Evolutionary conservation across 2,329 filamentous ascomycete species (phyloP).

Genomic region (Byssoonygena ceratinophila): DNA sequence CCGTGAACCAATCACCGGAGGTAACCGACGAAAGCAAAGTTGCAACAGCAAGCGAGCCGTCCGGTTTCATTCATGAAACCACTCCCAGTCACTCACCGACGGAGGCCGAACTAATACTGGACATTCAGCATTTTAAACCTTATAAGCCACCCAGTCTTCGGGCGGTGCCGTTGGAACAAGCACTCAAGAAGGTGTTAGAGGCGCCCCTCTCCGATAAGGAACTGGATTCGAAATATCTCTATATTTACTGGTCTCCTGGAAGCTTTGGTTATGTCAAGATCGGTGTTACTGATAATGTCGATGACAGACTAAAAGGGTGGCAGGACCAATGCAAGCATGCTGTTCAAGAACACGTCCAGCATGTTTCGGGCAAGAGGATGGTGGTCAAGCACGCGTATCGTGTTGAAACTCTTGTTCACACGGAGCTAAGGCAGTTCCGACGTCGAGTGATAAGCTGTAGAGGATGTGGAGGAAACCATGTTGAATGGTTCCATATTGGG

Average conservation of each 20-base stretch:
- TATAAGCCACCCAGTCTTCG: background rate
- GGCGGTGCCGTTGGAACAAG: background rate
- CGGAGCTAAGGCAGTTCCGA: background rate
- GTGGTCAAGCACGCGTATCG: slow-evolving; percentile 1
- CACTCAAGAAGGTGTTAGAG: background rate
- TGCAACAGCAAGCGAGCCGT: background rate
- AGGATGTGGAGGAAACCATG: background rate
- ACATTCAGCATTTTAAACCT: background rate
- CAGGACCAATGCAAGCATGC: background rate
- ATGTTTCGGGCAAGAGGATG: background rate
- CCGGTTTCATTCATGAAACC: background rate
- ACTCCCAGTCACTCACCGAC: background rate
- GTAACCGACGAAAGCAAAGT: background rate
- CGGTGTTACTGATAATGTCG: background rate
- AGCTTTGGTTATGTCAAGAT: slow-evolving; percentile 5
- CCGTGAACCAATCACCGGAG: background rate
- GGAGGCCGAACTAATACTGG: background rate
- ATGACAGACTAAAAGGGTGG: background rate
- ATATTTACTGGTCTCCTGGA: slow-evolving; percentile 4
- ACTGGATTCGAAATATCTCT: background rate
- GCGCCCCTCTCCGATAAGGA: background rate
- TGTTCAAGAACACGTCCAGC: background rate
- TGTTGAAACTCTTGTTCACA: slow-evolving; percentile 1
- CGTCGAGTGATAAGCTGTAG: background rate
- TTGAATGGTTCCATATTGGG: background rate